Evolutionary conservation across 2,329 filamentous ascomycete species (phyloP).

Genomic region (Fusarium torulosum): DNA sequence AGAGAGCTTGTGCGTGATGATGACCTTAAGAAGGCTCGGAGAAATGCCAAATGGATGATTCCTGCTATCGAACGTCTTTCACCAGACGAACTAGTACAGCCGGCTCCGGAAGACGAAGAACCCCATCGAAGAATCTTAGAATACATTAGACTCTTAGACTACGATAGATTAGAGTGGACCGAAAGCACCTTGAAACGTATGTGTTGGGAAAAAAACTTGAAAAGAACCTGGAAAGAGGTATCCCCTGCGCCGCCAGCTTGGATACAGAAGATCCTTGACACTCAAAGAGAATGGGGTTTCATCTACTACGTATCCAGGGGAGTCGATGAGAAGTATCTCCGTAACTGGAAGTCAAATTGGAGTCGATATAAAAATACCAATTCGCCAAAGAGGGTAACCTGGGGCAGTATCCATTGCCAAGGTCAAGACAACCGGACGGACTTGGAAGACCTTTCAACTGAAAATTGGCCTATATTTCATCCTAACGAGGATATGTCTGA

Average conservation of each 20-base stretch:
- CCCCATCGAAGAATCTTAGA: background rate
- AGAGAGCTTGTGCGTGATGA: slow-evolving; percentile 23
- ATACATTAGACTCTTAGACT: too few species aligned
- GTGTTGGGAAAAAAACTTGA: background rate
- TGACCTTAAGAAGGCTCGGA: slow-evolving; percentile 14
- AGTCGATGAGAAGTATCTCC: slow-evolving; percentile 5
- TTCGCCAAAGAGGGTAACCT: background rate
- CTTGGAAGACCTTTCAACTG: background rate
- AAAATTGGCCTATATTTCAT: slow-evolving; percentile 30
- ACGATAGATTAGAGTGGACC: too few species aligned
- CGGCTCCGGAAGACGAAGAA: slow-evolving; percentile 5
- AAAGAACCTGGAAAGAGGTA: slow-evolving; percentile 22
- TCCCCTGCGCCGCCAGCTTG: slow-evolving; percentile 35
- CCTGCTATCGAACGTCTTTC: slow-evolving; percentile 20
- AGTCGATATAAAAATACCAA: background rate
- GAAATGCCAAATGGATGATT: slow-evolving; percentile 38
- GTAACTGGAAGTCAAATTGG: slow-evolving; percentile 20
- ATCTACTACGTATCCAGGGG: slow-evolving; percentile 33
- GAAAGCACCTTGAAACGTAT: background rate
- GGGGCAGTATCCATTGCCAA: slow-evolving; percentile 13
- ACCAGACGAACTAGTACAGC: slow-evolving; percentile 1
- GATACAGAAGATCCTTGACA: slow-evolving; percentile 23
- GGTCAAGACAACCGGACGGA: background rate
- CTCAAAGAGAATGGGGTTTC: slow-evolving; percentile 27
- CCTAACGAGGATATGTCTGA: slow-evolving; percentile 15